Base-by-base conservation (phyloP, 306 rosid genomes). In the Cicer yamashitae region DNA sequence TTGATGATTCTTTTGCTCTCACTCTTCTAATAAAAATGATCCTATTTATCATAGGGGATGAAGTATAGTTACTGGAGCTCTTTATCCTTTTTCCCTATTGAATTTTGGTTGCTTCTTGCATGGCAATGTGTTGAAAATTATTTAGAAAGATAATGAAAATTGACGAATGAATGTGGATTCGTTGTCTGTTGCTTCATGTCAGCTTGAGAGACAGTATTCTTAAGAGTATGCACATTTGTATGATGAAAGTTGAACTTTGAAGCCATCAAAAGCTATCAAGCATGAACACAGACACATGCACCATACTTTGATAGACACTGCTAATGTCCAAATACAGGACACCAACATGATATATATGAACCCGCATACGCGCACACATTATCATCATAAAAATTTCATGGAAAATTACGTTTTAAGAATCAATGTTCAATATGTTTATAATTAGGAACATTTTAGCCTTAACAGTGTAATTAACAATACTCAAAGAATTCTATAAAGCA, bases 201-300 rank as follows among this genome's bases (percentile, higher is more conserved):
- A 17, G 9, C 61, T 54, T 20, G 53, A 7, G 41, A 64, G 41
- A 64, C 41, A 7, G 18, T 20, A 12, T 56, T 45, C 74, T 12
- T 47, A 41, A 68, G 41, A 39, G 20, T 39, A 58, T 6, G 52
- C 52, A 47, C 15, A 7, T 12, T 47, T 47, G 53, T 71, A 63
- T 38, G 6, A 54, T 71, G 40, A 22, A 56, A 51, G 22, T 56
- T 71, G 67, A 56, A 56, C 67, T 40, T 71, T 56, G 76, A 20
- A 71, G 53, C 66, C 30, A 12, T 71, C 25, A 18, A 53, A 47
- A 47, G 52, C 52, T 47, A 12, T 47, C 2, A 47, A 47, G 15
- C 14, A 47, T 1, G 52, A 12, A 5, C 6, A 47, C 52, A 47
- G 2, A 47, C 52, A 30, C 37, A 30, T 30, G 3, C 37, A 30